Evolutionary conservation across 139 green algal genomes (phyloP).

Genomic region (Diplosphaera chodatii): DNA sequence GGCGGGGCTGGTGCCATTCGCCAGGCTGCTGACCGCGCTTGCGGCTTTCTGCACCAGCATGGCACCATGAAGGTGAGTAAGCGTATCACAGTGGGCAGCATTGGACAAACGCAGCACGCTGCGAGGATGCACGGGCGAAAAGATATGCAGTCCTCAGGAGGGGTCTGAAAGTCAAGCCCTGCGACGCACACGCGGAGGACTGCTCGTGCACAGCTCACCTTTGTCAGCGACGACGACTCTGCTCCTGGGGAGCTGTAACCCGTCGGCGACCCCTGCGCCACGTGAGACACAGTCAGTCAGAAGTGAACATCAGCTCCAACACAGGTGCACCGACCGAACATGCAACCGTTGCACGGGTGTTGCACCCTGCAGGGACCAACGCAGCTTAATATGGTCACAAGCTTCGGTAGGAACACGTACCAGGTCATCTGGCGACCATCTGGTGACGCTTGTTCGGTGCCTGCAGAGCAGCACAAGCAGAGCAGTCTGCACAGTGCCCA

Average conservation of each 20-base stretch:
- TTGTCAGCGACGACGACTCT: background rate
- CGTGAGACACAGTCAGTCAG: background rate
- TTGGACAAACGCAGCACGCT: too few relatives aligned
- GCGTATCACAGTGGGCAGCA: too few relatives aligned
- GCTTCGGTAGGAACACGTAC: background rate
- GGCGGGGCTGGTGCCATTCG: background rate
- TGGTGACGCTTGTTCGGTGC: background rate
- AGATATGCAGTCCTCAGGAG: too few relatives aligned
- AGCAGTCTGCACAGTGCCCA: background rate
- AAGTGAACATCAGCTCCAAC: background rate
- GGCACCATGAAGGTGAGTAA: too few relatives aligned
- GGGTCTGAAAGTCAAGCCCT: too few relatives aligned
- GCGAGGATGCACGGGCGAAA: too few relatives aligned
- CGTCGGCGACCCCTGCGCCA: background rate
- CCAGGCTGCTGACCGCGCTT: background rate
- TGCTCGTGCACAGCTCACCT: background rate
- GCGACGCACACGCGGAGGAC: too few relatives aligned
- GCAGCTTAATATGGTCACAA: background rate
- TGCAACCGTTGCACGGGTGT: background rate
- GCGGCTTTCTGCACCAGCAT: background rate
- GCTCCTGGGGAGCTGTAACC: background rate
- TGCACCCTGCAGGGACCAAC: background rate
- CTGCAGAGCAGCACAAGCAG: too few relatives aligned
- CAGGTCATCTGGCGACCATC: background rate
- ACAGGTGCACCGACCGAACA: too few relatives aligned